Evolutionary conservation across 1,284 basidiomycete species (phyloP).

Genomic region (Abortiporus biennis): DNA sequence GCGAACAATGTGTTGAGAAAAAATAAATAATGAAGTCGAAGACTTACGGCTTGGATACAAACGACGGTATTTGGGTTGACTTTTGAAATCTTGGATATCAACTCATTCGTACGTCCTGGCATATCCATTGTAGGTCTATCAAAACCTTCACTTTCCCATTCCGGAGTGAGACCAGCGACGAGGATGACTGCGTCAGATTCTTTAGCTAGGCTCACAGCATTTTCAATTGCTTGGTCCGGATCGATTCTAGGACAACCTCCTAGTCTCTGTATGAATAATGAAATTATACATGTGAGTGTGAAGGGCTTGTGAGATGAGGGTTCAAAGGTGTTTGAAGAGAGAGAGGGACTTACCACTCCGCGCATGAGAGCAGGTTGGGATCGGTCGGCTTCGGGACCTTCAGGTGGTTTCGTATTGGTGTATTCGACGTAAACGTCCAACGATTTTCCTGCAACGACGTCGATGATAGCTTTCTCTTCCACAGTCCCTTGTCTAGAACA

Average conservation of each 20-base stretch:
- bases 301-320: neutral
- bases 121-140: conserved; percentile 53
- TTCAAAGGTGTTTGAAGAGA: neutral
- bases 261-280: conserved; percentile 44
- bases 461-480: conserved; percentile 49
- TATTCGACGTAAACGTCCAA: conserved; percentile 55
- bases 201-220: conserved; percentile 54
- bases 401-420: conserved; percentile 51
- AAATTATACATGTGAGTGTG: neutral
- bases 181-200: conserved; percentile 54
- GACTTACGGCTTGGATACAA: conserved; percentile 57
- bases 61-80: conserved; percentile 64
- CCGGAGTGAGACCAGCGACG: conserved; percentile 58
- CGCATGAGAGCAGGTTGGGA: conserved; percentile 61
- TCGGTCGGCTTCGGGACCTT: conserved; percentile 41
- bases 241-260: conserved; percentile 63
- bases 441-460: conserved; percentile 37
- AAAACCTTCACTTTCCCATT: conserved; percentile 69
- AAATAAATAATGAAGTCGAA: neutral
- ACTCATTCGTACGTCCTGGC: conserved; percentile 57
- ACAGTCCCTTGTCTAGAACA: conserved; percentile 47
- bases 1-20: neutral
- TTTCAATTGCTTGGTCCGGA: conserved; percentile 47
- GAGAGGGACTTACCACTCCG: conserved; percentile 43
- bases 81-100: conserved; percentile 49